phyloP scores from a whole-genome alignment of 2,329 filamentous ascomycete genomes.

The Ophiobolus disseminans region DNA sequence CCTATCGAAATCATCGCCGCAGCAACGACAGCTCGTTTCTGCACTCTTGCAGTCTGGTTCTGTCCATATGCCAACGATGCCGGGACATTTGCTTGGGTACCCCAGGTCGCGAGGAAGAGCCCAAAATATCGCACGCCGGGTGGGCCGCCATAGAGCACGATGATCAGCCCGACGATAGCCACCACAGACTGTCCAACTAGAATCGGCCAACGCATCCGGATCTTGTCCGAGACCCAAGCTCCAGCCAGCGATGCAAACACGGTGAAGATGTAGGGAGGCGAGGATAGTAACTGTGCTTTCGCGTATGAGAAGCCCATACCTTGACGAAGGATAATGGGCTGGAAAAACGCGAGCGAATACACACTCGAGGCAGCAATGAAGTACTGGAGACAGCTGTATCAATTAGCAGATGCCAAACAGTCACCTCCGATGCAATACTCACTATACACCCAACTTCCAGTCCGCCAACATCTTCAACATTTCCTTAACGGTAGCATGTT shows the following conservation, averaged over 20 bases:
- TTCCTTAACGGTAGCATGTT: slow-evolving; percentile 32
- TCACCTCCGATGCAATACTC: slow-evolving; percentile 6
- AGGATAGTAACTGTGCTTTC: slow-evolving; percentile 29
- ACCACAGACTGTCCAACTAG: slow-evolving; percentile 26
- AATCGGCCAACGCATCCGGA: slow-evolving; percentile 31
- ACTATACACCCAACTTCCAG: slow-evolving; percentile 41
- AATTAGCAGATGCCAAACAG: not conserved
- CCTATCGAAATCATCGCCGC: slow-evolving; percentile 38
- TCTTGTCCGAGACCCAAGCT: slow-evolving; percentile 32
- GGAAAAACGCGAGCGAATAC: slow-evolving; percentile 33
- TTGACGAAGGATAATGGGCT: slow-evolving; percentile 33
- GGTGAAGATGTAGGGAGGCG: slow-evolving; percentile 32
- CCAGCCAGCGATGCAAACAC: slow-evolving; percentile 24
- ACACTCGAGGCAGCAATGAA: slow-evolving; percentile 38
- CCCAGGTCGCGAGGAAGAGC: slow-evolving; percentile 30
- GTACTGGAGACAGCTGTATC: slow-evolving; percentile 33
- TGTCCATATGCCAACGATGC: slow-evolving; percentile 34
- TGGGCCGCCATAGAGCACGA: slow-evolving; percentile 27
- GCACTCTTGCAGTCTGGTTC: slow-evolving; percentile 39
- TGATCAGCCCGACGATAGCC: slow-evolving; percentile 27
- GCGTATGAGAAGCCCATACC: slow-evolving; percentile 36
- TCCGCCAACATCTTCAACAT: slow-evolving; percentile 34
- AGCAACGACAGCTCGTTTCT: slow-evolving; percentile 41
- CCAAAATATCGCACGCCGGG: slow-evolving; percentile 36
- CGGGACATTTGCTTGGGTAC: slow-evolving; percentile 24